A percentile compares a stretch with the other conserved stretches of the same genome.
These are phyloP conservation scores for Fusarium sterilihyphosum DNA, from an alignment of 2,329 filamentous ascomycete genomes.

Conservation along the genomic window DNA sequence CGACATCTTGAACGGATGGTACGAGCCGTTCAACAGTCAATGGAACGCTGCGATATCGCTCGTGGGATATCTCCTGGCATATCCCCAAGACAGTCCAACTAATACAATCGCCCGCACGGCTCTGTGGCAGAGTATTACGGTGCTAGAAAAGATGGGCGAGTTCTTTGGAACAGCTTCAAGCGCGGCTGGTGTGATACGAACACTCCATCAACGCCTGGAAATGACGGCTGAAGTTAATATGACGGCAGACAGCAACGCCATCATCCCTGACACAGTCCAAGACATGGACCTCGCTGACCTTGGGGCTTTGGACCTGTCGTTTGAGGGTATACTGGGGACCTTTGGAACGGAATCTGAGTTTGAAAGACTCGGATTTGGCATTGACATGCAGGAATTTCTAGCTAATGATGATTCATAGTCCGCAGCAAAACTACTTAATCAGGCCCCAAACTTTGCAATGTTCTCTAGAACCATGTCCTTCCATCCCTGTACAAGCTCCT, in stretches of 20 bases:
- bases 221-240: fast-evolving
- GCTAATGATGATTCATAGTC: neutral
- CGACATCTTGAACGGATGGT: neutral
- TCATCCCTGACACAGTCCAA: fast-evolving
- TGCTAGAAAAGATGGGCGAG: neutral
- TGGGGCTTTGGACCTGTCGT: fast-evolving
- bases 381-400: neutral
- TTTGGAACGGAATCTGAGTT: neutral
- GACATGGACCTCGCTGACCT: fast-evolving
- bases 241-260: fast-evolving
- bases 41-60: neutral
- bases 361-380: fast-evolving
- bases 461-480: neutral
- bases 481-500: neutral
- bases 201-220: neutral
- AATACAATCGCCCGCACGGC: neutral
- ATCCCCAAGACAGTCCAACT: fast-evolving
- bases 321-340: neutral
- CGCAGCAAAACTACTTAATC: fast-evolving
- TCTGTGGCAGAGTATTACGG: neutral
- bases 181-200: neutral
- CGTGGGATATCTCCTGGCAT: neutral
- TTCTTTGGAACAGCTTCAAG: neutral
- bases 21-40: neutral
- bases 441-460: fast-evolving